Percentiles rank a stretch among this genome's conserved stretches.
phyloP scores from a whole-genome alignment of 306 rosid species.

The Citrullus mucosospermus region DNA sequence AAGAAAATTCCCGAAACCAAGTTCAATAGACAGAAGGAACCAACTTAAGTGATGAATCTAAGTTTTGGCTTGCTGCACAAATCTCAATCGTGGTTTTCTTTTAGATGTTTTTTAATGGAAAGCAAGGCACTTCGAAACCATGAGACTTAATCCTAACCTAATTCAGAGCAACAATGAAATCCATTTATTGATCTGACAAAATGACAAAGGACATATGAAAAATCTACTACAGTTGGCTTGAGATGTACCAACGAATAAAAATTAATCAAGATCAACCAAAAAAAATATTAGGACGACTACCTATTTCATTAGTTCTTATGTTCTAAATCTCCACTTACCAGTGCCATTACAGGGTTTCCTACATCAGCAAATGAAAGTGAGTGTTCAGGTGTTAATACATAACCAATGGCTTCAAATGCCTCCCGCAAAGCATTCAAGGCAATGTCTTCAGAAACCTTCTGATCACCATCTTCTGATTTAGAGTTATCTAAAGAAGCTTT shows the following conservation, averaged over 20 bases:
- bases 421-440: conserved; percentile 68
- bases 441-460: conserved; percentile 32
- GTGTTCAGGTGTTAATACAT: conserved; percentile 40
- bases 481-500: conserved; percentile 33
- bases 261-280: background rate
- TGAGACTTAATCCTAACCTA: background rate
- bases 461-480: conserved; percentile 30
- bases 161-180: background rate
- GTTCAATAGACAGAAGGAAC: background rate
- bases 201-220: background rate
- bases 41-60: background rate
- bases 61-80: background rate
- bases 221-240: background rate
- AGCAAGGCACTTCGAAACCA: background rate
- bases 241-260: background rate
- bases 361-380: conserved; percentile 70
- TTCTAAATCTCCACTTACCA: conserved; percentile 47
- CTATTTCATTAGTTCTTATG: background rate
- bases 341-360: conserved; percentile 85
- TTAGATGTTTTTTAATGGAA: background rate
- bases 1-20: background rate
- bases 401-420: conserved; percentile 82
- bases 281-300: background rate
- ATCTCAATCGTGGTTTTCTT: background rate
- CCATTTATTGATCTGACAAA: background rate